Base-by-base conservation (phyloP, 768 basidiomycete species). In the Leccinum subgranulosum region DNA sequence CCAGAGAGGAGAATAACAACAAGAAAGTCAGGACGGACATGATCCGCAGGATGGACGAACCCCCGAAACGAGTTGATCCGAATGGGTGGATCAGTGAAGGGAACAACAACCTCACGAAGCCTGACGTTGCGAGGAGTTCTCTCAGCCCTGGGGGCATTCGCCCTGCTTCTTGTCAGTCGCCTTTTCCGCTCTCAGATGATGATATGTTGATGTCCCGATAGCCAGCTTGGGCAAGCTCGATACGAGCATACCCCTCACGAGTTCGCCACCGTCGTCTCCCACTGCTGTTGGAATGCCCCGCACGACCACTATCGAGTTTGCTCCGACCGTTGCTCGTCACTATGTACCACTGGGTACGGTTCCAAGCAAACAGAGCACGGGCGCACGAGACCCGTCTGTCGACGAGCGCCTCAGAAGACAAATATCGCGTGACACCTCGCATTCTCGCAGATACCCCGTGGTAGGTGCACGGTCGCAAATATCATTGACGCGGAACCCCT, bases 11-110 rank as follows among this genome's bases (percentile, higher is more conserved):
- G 23, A 79, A 73, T 12, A 74, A 64, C 1, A 49, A 54, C 7
- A 64, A 27, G 53, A 74, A 65, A 52, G 57, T 93, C 6, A 74
- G 81, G 49, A 76, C 87, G 25, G 84, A 90, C 54, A 92, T 92
- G 90, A 92, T 94, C 55, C 81, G 84, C 29, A 78, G 90, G 51
- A 79, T 88, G 77, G 83, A 89, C 56, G 81, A 79, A 49, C 80
- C 83, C 1, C 88, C 87, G 6, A 84, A 83, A 66, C 82, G 81
- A 2, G 77, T 92, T 25, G 81, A 91, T 65, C 90, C 90, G 3
- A 91, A 83, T 62, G 90, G 90, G 6, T 83, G 79, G 81, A 78
- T 90, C 23, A 83, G 79, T 54, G 81, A 84, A 58, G 78, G 76
- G 46, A 56, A 66, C 3, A 56, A 66, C 3, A 54, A 69, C 8